Evolutionary conservation across 78 protist species (phyloP).

Genomic region (Diacronema lutheri): DNA sequence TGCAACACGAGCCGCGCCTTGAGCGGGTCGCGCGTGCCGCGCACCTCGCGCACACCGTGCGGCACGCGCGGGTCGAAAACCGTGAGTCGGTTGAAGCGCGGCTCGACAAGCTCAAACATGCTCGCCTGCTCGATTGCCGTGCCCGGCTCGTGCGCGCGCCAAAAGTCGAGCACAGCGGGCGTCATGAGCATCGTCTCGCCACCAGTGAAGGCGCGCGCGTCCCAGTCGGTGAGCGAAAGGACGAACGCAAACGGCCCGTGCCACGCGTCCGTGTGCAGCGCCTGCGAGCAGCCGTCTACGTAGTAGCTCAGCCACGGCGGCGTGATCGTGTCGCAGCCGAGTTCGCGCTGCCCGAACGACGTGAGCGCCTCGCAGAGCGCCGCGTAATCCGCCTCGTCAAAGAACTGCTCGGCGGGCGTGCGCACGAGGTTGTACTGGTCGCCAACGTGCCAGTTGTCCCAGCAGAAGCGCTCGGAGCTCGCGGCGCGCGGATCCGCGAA

Average conservation of each 20-base stretch:
- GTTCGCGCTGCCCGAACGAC: background rate
- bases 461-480: background rate
- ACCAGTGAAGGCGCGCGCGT: background rate
- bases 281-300: slow-evolving; percentile 8
- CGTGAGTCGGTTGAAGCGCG: slow-evolving; percentile 8
- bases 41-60: slow-evolving; percentile 29
- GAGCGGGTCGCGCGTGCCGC: slow-evolving; percentile 18
- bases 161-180: background rate
- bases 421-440: slow-evolving; percentile 1
- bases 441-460: slow-evolving; percentile 8
- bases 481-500: background rate
- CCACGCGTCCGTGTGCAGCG: background rate
- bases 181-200: slow-evolving; percentile 6
- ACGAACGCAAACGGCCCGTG: slow-evolving; percentile 26
- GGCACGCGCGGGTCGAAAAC: slow-evolving; percentile 36
- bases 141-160: background rate
- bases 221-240: slow-evolving; percentile 5
- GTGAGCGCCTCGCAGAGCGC: slow-evolving; percentile 9
- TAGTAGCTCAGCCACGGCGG: slow-evolving; percentile 31
- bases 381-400: background rate
- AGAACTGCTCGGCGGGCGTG: background rate
- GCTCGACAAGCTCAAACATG: background rate
- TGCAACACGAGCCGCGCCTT: slow-evolving; percentile 2
- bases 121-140: background rate
- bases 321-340: slow-evolving; percentile 15